Conservation (phyloP, 1,139 yeast genomes). For the Yamadazyma diddensiae region DNA sequence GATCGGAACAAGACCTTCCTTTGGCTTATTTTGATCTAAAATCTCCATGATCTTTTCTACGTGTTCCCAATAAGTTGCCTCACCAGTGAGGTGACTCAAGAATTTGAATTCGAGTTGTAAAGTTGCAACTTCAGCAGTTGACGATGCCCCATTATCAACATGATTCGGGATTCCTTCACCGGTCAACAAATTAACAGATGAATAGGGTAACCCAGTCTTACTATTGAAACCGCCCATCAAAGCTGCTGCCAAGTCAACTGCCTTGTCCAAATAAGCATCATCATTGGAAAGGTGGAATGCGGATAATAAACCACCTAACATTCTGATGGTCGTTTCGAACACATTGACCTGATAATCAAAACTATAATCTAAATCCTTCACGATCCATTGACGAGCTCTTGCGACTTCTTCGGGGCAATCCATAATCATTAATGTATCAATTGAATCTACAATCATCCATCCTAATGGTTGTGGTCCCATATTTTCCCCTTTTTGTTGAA, state of each 20-base stretch:
- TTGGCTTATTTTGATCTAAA: constrained; percentile 54
- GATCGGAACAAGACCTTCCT: constrained; percentile 80
- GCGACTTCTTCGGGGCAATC: constrained; percentile 63
- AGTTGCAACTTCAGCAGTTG: constrained; percentile 90
- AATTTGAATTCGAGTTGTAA: constrained; percentile 87
- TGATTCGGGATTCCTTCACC: constrained; percentile 62
- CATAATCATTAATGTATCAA: constrained; percentile 85
- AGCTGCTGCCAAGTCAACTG: constrained; percentile 68
- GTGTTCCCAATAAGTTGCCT: constrained; percentile 70
- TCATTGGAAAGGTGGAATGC: constrained; percentile 74
- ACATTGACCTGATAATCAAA: constrained; percentile 77
- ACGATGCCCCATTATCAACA: constrained; percentile 61
- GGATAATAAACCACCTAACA: constrained; percentile 88
- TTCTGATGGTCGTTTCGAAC: constrained; percentile 90
- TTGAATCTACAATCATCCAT: constrained; percentile 89
- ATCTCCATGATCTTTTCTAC: constrained; percentile 72
- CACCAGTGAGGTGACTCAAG: constrained; percentile 77
- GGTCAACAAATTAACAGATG: constrained; percentile 69
- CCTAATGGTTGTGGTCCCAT: constrained; percentile 87
- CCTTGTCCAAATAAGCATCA: constrained; percentile 71
- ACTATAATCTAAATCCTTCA: constrained; percentile 42
- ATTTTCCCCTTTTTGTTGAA: constrained; percentile 60
- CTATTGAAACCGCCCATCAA: constrained; percentile 66
- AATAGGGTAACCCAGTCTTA: constrained; percentile 67
- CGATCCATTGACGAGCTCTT: constrained; percentile 74